These are phyloP conservation scores for Trichoderma sp. DNA, from an alignment of 2,329 filamentous ascomycete genomes.

Conservation along the genomic window DNA sequence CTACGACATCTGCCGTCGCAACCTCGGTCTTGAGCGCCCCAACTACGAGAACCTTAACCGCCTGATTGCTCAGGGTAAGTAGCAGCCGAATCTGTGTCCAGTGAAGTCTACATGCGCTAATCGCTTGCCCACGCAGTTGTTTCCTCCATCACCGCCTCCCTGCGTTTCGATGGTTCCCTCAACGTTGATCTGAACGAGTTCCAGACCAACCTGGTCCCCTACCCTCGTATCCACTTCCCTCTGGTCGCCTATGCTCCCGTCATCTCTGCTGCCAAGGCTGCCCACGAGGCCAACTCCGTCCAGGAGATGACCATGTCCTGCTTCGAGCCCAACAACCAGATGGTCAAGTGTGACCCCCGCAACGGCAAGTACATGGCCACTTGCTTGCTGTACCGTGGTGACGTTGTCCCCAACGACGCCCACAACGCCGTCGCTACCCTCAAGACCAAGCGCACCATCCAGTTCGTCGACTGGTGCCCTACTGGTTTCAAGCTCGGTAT, in stretches of 20 bases:
- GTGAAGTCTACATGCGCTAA: not conserved
- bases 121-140: constrained; percentile 63
- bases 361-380: constrained; percentile 99
- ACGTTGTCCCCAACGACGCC: constrained; percentile 95
- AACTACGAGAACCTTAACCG: constrained; percentile 99
- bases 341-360: constrained; percentile 99
- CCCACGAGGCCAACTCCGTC: constrained; percentile 97
- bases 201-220: constrained; percentile 99
- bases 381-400: constrained; percentile 95
- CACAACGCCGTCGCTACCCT: constrained; percentile 90
- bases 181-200: constrained; percentile 99
- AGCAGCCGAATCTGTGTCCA: not conserved
- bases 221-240: constrained; percentile 99
- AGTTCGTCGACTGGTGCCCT: constrained; percentile 99
- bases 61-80: constrained; percentile 87
- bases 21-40: constrained; percentile 94
- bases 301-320: constrained; percentile 98
- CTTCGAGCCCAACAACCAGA: constrained; percentile 99
- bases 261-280: constrained; percentile 91
- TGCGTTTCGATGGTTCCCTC: constrained; percentile 97
- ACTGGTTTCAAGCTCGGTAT: constrained; percentile 99
- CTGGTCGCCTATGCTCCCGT: constrained; percentile 95
- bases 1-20: constrained; percentile 98
- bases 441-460: constrained; percentile 99
- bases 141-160: constrained; percentile 96